These are phyloP conservation scores for Brasenia schreberi DNA, from an alignment of 164 flowering plant genomes.

Conservation along the genomic window DNA sequence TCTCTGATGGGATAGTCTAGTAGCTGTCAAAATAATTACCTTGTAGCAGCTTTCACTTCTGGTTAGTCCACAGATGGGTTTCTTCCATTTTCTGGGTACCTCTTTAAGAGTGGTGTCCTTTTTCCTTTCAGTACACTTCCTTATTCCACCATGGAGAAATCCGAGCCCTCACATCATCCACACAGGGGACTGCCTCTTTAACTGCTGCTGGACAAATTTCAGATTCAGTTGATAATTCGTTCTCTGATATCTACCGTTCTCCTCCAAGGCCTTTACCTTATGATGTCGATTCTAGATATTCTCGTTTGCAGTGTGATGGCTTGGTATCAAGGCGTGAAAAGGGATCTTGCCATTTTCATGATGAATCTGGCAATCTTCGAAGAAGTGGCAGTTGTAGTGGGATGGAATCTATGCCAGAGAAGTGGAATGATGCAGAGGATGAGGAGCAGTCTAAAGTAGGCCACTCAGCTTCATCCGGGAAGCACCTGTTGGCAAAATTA, in stretches of 20 bases:
- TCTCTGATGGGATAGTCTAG: too few relatives aligned
- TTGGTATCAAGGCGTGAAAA: conserved; percentile 55
- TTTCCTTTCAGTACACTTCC: conserved; percentile 28
- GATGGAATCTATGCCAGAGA: conserved; percentile 26
- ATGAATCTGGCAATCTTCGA: conserved; percentile 39
- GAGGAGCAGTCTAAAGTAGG: conserved; percentile 28
- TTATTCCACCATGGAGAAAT: conserved; percentile 38
- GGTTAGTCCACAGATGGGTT: too few relatives aligned
- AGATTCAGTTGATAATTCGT: conserved; percentile 16
- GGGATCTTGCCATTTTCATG: conserved; percentile 38
- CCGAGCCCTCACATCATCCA: conserved; percentile 21
- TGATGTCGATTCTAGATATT: conserved; percentile 41
- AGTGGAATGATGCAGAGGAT: conserved; percentile 24
- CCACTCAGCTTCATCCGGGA: conserved; percentile 28
- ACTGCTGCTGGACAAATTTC: conserved; percentile 22
- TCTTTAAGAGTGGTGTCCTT: not conserved
- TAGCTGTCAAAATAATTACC: too few relatives aligned
- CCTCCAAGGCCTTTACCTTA: conserved; percentile 22
- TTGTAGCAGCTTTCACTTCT: too few relatives aligned
- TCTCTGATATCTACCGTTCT: conserved; percentile 14
- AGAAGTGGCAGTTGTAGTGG: conserved; percentile 19
- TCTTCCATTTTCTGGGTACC: too few relatives aligned
- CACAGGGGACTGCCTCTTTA: conserved; percentile 24
- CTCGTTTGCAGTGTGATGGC: conserved; percentile 40
- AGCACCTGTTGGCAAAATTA: conserved; percentile 19